These are phyloP conservation scores for Aspergillus olivimuriae DNA, from an alignment of 495 filamentous ascomycete genomes.

Conservation along the genomic window DNA sequence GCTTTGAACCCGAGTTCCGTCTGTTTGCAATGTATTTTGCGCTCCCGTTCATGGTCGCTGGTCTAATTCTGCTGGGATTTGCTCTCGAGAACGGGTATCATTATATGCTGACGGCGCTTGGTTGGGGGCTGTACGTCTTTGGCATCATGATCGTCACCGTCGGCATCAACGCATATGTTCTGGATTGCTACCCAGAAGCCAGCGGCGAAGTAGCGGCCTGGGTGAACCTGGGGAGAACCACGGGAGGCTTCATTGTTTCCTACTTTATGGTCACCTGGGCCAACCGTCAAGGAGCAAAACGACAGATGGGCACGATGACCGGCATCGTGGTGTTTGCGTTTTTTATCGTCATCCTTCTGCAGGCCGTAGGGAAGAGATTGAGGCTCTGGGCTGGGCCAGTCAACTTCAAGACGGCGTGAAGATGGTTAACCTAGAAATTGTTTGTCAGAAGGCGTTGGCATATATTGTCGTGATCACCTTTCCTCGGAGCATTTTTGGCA, in stretches of 20 bases:
- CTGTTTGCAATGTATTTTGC: slow-evolving; percentile 45
- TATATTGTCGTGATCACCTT: too few species aligned
- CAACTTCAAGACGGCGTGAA: not conserved
- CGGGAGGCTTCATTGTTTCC: slow-evolving; percentile 44
- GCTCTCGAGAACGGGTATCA: slow-evolving; percentile 46
- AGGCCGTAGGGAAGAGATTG: slow-evolving; percentile 40
- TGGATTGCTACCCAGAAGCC: slow-evolving; percentile 53
- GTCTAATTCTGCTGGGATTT: slow-evolving; percentile 51
- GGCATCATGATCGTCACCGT: slow-evolving; percentile 62
- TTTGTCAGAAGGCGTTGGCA: too few species aligned
- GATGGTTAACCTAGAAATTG: too few species aligned
- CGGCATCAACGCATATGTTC: slow-evolving; percentile 51
- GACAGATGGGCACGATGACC: slow-evolving; percentile 46
- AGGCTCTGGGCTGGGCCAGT: slow-evolving; percentile 15
- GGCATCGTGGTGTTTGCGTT: slow-evolving; percentile 36
- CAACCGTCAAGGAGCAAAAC: slow-evolving; percentile 18
- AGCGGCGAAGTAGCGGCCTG: slow-evolving; percentile 51
- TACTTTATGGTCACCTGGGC: slow-evolving; percentile 46
- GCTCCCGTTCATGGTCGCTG: slow-evolving; percentile 43
- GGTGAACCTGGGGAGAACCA: slow-evolving; percentile 41
- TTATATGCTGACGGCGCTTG: slow-evolving; percentile 49
- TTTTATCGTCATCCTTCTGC: slow-evolving; percentile 34
- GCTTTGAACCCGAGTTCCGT: slow-evolving; percentile 54
- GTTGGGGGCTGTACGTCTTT: slow-evolving; percentile 50
- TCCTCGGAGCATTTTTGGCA: too few species aligned